Evolutionary conservation across 495 filamentous ascomycete species (phyloP), one percentile per base, ranked within the genome.

Genomic region (Hyaloscypha hepaticicola): DNA sequence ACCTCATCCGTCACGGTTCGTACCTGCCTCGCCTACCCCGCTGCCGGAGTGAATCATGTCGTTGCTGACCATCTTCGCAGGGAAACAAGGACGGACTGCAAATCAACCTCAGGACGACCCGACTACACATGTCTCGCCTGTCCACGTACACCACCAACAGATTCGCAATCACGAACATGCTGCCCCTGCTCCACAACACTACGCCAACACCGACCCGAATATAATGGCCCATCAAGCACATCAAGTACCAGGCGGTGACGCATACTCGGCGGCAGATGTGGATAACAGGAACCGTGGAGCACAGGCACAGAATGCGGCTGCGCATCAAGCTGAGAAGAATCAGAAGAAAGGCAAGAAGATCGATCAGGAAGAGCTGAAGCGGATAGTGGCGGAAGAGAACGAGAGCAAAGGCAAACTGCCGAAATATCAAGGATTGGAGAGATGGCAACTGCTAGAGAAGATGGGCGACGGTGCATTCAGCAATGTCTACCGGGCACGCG

Each of bases 391-490:
- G 45, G 95, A 99, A 75, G 95, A 99, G 79, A 89, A 90, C 58
- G 87, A 87, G 69, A 89, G 77, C 75, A 88, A 88, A 72, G 88
- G 87, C 63, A 96, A 93, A 73, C 86, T 98, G 74, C 95, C 96
- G 28, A 86, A 78, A 66, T 98, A 99, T 72, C 94, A 95, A 5
- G 93, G 93, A 38, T 78, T 99, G 25, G 96, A 98, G 64, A 82
- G 95, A 68, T 99, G 90, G 88, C 86, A 89, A 60, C 75, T 99
- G 49, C 6, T 96, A 45, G 93, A 98, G 76, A 99, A 99, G 82
- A 99, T 99, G 95, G 95, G 95, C 59, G 95, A 99, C 70, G 95
- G 95, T 58, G 95, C 95, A 50, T 99, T 99, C 82, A 97, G 94
- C 81, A 99, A 99, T 66, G 95, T 99, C 61, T 99, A 97, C 75